Percentiles rank a stretch among this genome's conserved stretches.
These are phyloP conservation scores for Tieghemiomyces parasiticus DNA, from an alignment of 192 early-diverging fungal genomes.

Conservation along the genomic window DNA sequence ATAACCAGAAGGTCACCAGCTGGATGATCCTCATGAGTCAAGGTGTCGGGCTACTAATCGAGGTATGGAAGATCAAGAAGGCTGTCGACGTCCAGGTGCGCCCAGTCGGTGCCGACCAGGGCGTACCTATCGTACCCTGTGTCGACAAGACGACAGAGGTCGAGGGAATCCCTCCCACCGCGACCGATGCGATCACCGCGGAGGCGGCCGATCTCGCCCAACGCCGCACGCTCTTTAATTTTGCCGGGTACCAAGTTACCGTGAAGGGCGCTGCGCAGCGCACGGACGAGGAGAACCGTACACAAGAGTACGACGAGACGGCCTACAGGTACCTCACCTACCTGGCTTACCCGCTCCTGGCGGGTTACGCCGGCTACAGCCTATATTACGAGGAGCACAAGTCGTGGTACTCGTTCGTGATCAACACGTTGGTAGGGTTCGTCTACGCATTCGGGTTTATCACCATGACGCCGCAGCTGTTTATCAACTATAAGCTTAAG, in stretches of 20 bases:
- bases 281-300: slow-evolving; percentile 36
- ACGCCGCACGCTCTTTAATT: background rate
- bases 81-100: slow-evolving; percentile 55
- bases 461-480: slow-evolving; percentile 76
- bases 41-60: slow-evolving; percentile 68
- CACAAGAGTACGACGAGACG: slow-evolving; percentile 49
- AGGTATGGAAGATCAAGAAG: slow-evolving; percentile 84
- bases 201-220: background rate
- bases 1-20: slow-evolving; percentile 64
- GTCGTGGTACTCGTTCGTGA: slow-evolving; percentile 80
- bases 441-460: slow-evolving; percentile 79
- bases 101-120: background rate
- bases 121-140: too few relatives aligned
- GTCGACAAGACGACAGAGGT: background rate
- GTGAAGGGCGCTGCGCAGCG: slow-evolving; percentile 15
- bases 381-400: slow-evolving; percentile 76
- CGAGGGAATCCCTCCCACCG: too few relatives aligned
- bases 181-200: background rate
- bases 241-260: slow-evolving; percentile 5
- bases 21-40: slow-evolving; percentile 76
- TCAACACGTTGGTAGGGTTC: slow-evolving; percentile 74
- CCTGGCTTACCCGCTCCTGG: slow-evolving; percentile 57
- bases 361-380: slow-evolving; percentile 70
- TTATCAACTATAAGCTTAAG: slow-evolving; percentile 81
- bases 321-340: slow-evolving; percentile 76